Evolutionary conservation across 805 yeast species (phyloP).

Genomic region (Candida mattraensis): DNA sequence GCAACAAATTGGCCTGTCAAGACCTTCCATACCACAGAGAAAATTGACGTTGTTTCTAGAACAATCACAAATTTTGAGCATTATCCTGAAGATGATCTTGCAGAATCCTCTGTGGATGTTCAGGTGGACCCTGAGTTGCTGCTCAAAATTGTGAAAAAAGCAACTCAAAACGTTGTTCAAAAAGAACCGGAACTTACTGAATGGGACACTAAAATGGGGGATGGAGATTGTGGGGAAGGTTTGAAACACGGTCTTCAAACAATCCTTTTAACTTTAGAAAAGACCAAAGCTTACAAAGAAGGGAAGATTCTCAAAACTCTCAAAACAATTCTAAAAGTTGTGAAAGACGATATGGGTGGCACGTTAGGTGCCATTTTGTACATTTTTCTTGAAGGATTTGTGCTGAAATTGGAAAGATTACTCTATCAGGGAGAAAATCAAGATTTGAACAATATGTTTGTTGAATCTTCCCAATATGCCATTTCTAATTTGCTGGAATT

Average conservation of each 20-base stretch:
- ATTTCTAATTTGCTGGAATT: conserved; percentile 72
- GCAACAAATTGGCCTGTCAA: conserved; percentile 78
- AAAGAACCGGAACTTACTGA: conserved; percentile 79
- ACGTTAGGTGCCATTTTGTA: conserved; percentile 92
- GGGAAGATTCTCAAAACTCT: conserved; percentile 54
- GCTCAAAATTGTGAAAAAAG: conserved; percentile 38
- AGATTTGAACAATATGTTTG: conserved; percentile 35
- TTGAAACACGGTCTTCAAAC: conserved; percentile 78
- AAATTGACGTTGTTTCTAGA: conserved; percentile 15
- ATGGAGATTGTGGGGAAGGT: conserved; percentile 94
- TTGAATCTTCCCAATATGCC: conserved; percentile 54
- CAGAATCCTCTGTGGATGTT: conserved; percentile 26
- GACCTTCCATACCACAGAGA: conserved; percentile 24
- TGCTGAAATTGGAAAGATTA: conserved; percentile 42
- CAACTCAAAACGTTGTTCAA: conserved; percentile 49
- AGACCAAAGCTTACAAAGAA: conserved; percentile 33
- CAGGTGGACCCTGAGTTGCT: conserved; percentile 30
- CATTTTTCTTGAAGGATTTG: conserved; percentile 74
- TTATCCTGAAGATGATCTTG: conserved; percentile 28
- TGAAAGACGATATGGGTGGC: conserved; percentile 87
- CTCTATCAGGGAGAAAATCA: conserved; percentile 18
- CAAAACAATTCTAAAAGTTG: conserved; percentile 68
- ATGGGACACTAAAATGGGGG: conserved; percentile 85
- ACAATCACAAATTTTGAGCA: conserved; percentile 19
- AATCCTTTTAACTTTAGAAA: conserved; percentile 52